Conservation (phyloP, 495 filamentous ascomycete genomes). For the Tuber umbilicatum region DNA sequence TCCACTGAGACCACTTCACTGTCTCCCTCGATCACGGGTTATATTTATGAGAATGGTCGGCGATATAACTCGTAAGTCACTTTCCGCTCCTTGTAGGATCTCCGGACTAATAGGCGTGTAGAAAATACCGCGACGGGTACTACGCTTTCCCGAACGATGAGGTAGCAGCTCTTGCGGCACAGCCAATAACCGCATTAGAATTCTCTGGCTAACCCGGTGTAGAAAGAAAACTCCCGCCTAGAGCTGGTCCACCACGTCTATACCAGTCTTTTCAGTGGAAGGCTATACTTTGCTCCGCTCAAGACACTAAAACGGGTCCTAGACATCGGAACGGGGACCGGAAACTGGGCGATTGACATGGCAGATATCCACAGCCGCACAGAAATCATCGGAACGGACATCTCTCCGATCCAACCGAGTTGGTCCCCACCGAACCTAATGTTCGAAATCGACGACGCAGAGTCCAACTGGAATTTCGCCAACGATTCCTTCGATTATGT, state of each 20-base stretch:
- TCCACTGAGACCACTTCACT: slow-evolving; percentile 25
- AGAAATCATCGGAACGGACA: slow-evolving; percentile 36
- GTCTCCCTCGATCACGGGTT: neutral
- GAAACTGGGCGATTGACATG: slow-evolving; percentile 34
- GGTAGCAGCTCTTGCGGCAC: neutral
- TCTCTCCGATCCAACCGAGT: slow-evolving; percentile 47
- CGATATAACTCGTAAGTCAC: slow-evolving; percentile 39
- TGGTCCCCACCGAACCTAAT: slow-evolving; percentile 49
- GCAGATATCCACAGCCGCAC: slow-evolving; percentile 37
- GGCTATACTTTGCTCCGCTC: slow-evolving; percentile 44
- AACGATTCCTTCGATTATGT: slow-evolving; percentile 45
- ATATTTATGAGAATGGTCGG: slow-evolving; percentile 18
- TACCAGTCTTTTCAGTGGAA: slow-evolving; percentile 39
- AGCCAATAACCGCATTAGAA: neutral
- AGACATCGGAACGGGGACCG: slow-evolving; percentile 48
- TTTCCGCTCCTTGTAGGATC: neutral
- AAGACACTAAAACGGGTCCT: slow-evolving; percentile 42
- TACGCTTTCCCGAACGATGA: slow-evolving; percentile 20
- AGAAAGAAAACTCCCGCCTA: slow-evolving; percentile 40
- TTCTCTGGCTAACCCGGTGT: neutral
- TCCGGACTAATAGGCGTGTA: neutral
- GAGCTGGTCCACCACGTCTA: slow-evolving; percentile 48
- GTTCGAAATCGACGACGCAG: slow-evolving; percentile 50
- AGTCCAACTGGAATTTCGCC: slow-evolving; percentile 48
- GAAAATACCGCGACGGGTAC: slow-evolving; percentile 3